Evolutionary conservation across 2,329 filamentous ascomycete species (phyloP).

Genomic region (Penicillium griseofulvum): DNA sequence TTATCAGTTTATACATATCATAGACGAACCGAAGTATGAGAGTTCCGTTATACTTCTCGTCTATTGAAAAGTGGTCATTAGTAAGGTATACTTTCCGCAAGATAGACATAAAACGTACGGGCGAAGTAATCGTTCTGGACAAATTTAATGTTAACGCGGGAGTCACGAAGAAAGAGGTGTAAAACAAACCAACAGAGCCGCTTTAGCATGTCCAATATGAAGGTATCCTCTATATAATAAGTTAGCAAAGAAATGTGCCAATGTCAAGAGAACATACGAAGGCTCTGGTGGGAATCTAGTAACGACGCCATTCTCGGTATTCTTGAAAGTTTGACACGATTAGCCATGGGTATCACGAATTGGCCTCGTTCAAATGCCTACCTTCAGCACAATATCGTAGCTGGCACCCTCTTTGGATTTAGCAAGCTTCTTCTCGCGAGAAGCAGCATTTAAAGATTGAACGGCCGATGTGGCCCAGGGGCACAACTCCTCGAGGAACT

Average conservation of each 20-base stretch:
- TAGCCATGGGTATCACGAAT: not conserved
- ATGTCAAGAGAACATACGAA: slow-evolving; percentile 55
- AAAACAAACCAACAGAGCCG: slow-evolving; percentile 62
- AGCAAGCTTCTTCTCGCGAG: slow-evolving; percentile 66
- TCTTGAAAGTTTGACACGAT: slow-evolving; percentile 45
- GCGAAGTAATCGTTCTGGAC: slow-evolving; percentile 86
- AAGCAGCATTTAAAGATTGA: slow-evolving; percentile 66
- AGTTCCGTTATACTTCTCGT: slow-evolving; percentile 87
- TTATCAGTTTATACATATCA: not conserved
- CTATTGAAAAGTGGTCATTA: not conserved
- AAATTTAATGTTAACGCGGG: no score
- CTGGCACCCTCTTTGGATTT: slow-evolving; percentile 75
- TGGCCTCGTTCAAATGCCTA: not conserved
- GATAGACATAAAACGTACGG: slow-evolving; percentile 31
- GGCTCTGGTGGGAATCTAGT: slow-evolving; percentile 93
- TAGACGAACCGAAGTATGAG: slow-evolving; percentile 54
- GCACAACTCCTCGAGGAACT: slow-evolving; percentile 76
- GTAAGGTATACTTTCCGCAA: not conserved
- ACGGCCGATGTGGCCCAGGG: slow-evolving; percentile 71
- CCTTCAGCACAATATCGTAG: slow-evolving; percentile 75
- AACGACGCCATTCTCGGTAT: slow-evolving; percentile 83
- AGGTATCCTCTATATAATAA: slow-evolving; percentile 63
- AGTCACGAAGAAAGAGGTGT: not conserved
- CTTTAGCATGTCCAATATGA: slow-evolving; percentile 94
- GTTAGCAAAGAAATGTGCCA: not conserved